Base-by-base conservation (phyloP, 1,284 basidiomycete genomes). In the Apiotrichum sp. region DNA sequence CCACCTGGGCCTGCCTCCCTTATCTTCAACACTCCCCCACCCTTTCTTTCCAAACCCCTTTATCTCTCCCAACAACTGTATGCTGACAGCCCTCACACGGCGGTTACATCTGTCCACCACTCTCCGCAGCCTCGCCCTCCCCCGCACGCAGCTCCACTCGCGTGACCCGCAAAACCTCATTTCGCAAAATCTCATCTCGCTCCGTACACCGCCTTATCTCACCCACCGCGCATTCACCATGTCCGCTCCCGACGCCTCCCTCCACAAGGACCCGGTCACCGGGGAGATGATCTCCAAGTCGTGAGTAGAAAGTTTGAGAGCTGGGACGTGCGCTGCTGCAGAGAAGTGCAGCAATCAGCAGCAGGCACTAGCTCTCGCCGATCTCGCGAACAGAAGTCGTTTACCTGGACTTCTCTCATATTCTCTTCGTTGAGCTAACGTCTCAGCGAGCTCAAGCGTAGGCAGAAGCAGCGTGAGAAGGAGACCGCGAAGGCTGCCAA, bases 281-380 rank as follows among this genome's bases (percentile, higher is more conserved):
- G 92, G 91, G 43, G 92, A 96, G 77, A 83, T 93, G 86, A 85
- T 97, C 70, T 93, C 90, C 78, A 97, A 97, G 84, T 82, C 84
- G 91, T 93, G 58, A 66, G 88, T 61, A 13, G 13, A 38, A 38
- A 22, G 22, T 22, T 22, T 22, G 22, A 22, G 22, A 22, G 22
- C 22, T 22, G 22, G 22, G 22, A 22, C 22, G 22, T 22, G 22
- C 22, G 22, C 22, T 22, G 22, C 22, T 22, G 22, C 22, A 22
- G 22, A 22, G 22, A 22, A 22, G 22, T 22, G 22, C 22, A 22
- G 22, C 22, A 22, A 22, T 22, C 22, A 22, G 22, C 22, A 22
- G 36, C 36, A 38, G 36, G 36, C 13, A 8, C 8, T 38, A 8
- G 8, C 13, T 38, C 13, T 38, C 36, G 22, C 22, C 22, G 22